phyloP scores from a whole-genome alignment of 2,329 filamentous ascomycete genomes.

The Neonectria sp. region DNA sequence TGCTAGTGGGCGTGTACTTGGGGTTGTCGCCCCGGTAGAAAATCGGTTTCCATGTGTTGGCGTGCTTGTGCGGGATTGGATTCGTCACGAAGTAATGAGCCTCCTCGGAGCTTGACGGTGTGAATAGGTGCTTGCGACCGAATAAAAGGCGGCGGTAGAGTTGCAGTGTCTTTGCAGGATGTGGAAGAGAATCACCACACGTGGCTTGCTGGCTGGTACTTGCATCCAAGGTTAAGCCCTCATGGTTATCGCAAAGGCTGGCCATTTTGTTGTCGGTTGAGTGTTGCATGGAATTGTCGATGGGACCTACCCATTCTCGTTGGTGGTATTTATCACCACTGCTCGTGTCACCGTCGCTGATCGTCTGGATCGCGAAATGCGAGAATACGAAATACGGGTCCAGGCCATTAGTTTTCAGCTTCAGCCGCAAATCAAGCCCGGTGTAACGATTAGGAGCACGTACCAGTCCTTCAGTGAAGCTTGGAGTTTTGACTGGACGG shows the following conservation, averaged over 20 bases:
- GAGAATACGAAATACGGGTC: background rate
- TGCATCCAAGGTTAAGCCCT: background rate
- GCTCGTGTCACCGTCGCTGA: background rate
- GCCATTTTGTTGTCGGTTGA: background rate
- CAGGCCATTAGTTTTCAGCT: background rate
- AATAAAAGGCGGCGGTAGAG: constrained; percentile 26
- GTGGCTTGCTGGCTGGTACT: background rate
- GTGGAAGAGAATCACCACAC: background rate
- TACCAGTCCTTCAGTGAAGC: background rate
- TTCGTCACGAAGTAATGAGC: constrained; percentile 35
- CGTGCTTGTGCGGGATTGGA: constrained; percentile 37
- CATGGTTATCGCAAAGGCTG: background rate
- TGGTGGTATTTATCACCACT: background rate
- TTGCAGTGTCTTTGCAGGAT: constrained; percentile 20
- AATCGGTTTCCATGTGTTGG: constrained; percentile 33
- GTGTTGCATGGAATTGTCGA: too few relatives aligned
- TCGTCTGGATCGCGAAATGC: background rate
- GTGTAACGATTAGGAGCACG: background rate
- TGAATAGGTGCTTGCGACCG: constrained; percentile 35
- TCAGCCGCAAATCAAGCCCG: background rate
- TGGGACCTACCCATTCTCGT: too few relatives aligned
- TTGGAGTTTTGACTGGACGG: background rate
- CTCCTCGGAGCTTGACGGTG: constrained; percentile 2
- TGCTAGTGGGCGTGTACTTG: constrained; percentile 32
- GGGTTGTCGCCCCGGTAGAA: constrained; percentile 39